These are phyloP conservation scores for Aphanomyces stellatus DNA, from an alignment of 352 stramenopile genomes.

Conservation along the genomic window DNA sequence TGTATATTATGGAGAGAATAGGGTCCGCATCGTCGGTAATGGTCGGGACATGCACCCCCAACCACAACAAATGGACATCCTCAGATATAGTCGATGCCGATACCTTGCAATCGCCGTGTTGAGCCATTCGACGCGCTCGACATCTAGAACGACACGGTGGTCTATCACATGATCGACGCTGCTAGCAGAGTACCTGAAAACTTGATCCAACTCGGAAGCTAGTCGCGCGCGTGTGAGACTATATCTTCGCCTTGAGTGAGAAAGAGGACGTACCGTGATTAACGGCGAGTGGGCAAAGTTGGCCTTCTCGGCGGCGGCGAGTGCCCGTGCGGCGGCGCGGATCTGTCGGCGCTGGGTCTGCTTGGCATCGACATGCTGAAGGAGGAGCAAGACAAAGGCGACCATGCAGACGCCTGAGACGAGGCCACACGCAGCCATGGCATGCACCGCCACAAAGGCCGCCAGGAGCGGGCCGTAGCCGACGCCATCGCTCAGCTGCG, in stretches of 20 bases:
- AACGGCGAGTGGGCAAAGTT: conserved; percentile 8
- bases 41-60: too few species aligned
- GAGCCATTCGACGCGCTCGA: conserved; percentile 69
- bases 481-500: background rate
- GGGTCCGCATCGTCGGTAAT: too few species aligned
- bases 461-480: background rate
- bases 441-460: conserved; percentile 5
- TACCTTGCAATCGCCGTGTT: conserved; percentile 55
- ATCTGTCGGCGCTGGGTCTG: background rate
- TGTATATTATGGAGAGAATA: too few species aligned
- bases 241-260: background rate
- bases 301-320: conserved; percentile 3
- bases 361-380: background rate
- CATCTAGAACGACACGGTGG: conserved; percentile 33
- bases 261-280: background rate
- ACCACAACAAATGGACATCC: too few species aligned
- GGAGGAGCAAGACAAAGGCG: background rate
- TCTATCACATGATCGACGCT: too few species aligned
- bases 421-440: background rate
- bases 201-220: conserved; percentile 25
- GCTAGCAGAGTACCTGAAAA: conserved; percentile 30
- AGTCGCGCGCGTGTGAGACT: conserved; percentile 17
- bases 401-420: background rate
- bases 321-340: background rate
- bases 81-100: too few species aligned